phyloP scores from a whole-genome alignment of 2,329 filamentous ascomycete genomes.

The Fusarium sp. region DNA sequence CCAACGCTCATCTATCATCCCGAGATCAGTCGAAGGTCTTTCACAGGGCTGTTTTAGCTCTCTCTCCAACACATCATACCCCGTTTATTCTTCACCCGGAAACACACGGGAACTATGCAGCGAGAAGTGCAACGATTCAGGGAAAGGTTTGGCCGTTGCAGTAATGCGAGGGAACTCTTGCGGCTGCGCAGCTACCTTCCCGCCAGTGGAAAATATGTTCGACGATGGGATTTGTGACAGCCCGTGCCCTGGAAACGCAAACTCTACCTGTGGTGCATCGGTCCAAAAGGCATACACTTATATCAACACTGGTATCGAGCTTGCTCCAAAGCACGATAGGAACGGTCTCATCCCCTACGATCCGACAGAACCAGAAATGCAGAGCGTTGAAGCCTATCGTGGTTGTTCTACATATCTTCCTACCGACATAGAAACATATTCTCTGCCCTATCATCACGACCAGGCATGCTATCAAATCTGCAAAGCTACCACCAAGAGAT shows the following conservation, averaged over 20 bases:
- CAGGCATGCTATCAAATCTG: too few relatives aligned
- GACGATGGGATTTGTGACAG: not conserved
- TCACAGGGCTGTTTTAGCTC: not conserved
- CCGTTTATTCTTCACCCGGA: too few relatives aligned
- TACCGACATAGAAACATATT: too few relatives aligned
- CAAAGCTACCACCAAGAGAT: too few relatives aligned
- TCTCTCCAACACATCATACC: not conserved
- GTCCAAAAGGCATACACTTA: not conserved
- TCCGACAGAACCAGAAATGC: not conserved
- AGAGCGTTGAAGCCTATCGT: not conserved
- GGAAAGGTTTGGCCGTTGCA: not conserved
- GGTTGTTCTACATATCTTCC: not conserved
- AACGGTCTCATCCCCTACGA: not conserved
- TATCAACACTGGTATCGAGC: not conserved
- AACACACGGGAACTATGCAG: not conserved
- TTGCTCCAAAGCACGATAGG: not conserved
- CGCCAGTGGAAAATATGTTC: not conserved
- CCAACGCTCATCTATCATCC: too few relatives aligned
- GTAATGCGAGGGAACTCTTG: not conserved
- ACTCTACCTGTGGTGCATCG: not conserved
- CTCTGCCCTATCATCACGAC: too few relatives aligned
- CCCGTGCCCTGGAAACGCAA: not conserved
- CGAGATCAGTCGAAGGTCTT: too few relatives aligned
- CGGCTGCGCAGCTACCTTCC: not conserved
- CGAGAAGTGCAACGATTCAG: too few relatives aligned